Conservation (phyloP, 108 stramenopile species). For the Aurantiochytrium sp. region DNA sequence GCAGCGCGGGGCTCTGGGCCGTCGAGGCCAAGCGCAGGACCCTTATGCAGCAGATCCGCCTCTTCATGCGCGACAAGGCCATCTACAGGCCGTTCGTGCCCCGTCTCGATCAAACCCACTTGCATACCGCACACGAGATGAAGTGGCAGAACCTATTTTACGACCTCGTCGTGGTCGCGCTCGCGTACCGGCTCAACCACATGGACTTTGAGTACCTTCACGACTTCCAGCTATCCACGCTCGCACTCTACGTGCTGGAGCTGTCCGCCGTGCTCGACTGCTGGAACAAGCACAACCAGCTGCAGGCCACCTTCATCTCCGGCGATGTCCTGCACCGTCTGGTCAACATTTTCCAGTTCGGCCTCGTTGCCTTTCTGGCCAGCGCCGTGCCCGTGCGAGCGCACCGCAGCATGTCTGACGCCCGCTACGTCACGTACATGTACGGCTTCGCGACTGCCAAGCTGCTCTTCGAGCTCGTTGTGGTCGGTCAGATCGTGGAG, state of each 20-base stretch:
- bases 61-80: neutral
- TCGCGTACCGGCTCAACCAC: conserved; percentile 6
- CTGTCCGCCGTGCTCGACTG: neutral
- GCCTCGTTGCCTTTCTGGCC: neutral
- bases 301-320: neutral
- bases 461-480: neutral
- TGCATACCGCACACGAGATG: neutral
- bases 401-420: neutral
- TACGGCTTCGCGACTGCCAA: neutral
- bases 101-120: neutral
- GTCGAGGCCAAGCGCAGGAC: neutral
- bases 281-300: neutral
- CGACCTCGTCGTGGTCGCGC: neutral
- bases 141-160: neutral
- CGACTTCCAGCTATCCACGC: neutral
- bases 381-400: neutral
- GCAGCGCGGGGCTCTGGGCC: no score
- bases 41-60: neutral
- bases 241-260: neutral
- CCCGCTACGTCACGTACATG: neutral
- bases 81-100: neutral
- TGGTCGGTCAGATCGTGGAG: neutral
- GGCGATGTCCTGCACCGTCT: neutral
- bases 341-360: neutral
- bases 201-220: neutral